A percentile compares a stretch with the other conserved stretches of the same genome.
phyloP scores from a whole-genome alignment of 805 yeast genomes.

The Cyberlindnera japonica region DNA sequence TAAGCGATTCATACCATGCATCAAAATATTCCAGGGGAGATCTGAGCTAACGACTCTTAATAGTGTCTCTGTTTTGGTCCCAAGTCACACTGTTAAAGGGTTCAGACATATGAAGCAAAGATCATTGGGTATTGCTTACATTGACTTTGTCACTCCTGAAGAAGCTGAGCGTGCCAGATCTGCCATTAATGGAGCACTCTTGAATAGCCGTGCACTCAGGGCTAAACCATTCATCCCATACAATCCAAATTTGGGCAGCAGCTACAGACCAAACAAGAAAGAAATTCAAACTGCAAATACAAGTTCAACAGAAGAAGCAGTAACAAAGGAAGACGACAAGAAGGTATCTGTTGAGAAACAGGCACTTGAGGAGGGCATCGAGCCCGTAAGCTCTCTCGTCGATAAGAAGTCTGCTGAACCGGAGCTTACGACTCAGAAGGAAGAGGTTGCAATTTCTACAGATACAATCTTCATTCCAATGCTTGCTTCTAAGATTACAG shows the following conservation, averaged over 20 bases:
- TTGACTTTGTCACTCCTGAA: conserved; percentile 67
- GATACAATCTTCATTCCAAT: conserved; percentile 45
- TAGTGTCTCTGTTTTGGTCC: conserved; percentile 43
- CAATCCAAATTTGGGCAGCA: conserved; percentile 26
- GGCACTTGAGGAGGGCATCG: too few species aligned
- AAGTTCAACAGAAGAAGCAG: neutral
- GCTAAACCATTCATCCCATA: conserved; percentile 43
- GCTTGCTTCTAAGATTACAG: conserved; percentile 38
- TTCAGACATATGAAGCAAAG: conserved; percentile 37
- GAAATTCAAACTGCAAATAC: neutral
- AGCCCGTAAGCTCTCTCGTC: too few species aligned
- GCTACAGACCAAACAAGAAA: conserved; percentile 9
- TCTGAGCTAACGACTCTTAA: conserved; percentile 1
- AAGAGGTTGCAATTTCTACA: conserved; percentile 33
- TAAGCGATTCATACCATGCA: conserved; percentile 26
- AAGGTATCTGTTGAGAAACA: too few species aligned
- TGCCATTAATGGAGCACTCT: conserved; percentile 56
- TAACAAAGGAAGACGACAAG: neutral
- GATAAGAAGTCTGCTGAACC: too few species aligned
- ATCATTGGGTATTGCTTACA: conserved; percentile 73
- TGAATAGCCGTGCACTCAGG: conserved; percentile 40
- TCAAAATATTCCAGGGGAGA: neutral
- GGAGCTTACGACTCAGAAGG: too few species aligned
- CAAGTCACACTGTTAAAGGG: conserved; percentile 50
- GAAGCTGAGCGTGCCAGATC: conserved; percentile 63